These are phyloP conservation scores for Eruca vesicaria DNA, from an alignment of 441 rosid genomes.

Conservation along the genomic window DNA sequence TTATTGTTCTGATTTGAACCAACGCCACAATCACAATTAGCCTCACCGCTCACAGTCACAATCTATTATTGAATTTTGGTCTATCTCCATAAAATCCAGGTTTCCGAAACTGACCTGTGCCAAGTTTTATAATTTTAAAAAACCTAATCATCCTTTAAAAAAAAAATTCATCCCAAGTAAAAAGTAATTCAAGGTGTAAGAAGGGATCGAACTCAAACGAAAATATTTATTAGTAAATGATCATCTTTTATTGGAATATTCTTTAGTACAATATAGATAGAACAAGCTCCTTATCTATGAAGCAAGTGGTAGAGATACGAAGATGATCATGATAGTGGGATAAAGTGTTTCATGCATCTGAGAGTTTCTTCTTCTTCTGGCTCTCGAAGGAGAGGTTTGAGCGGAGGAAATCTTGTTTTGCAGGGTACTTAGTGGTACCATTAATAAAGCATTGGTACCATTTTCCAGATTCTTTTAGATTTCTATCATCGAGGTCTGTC, in stretches of 20 bases:
- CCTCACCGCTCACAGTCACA: too few species aligned
- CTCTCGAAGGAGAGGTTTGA: neutral
- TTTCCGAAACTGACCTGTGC: neutral
- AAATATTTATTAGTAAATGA: neutral
- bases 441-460: neutral
- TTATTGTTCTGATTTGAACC: too few species aligned
- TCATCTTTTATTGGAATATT: neutral
- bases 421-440: neutral
- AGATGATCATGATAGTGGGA: neutral
- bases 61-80: too few species aligned
- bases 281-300: conserved; percentile 12
- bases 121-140: neutral
- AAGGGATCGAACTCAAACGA: neutral
- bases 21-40: too few species aligned
- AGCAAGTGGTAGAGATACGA: neutral
- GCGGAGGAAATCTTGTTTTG: neutral
- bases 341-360: conserved; percentile 11
- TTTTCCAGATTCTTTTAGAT: neutral
- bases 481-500: conserved; percentile 4
- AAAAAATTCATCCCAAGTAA: neutral
- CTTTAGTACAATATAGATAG: neutral
- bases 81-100: too few species aligned
- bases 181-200: neutral
- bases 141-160: neutral
- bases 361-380: neutral